Conservation (phyloP, 2,329 filamentous ascomycete genomes). For the Mollisia scopiformis region DNA sequence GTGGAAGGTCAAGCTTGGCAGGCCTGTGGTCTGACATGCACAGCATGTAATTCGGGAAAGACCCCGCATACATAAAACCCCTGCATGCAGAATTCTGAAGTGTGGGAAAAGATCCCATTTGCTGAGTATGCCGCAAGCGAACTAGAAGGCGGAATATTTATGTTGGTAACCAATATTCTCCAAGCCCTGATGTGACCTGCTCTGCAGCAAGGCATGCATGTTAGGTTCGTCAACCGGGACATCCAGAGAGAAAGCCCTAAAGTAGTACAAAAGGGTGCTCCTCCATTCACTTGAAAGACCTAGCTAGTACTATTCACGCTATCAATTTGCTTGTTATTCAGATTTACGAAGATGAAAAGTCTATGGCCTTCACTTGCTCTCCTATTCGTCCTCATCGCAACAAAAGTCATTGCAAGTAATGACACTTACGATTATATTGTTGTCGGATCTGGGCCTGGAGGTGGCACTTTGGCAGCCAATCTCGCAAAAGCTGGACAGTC, state of each 20-base stretch:
- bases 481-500: slow-evolving; percentile 54
- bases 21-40: background rate
- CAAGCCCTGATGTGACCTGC: background rate
- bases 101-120: background rate
- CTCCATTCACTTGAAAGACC: background rate
- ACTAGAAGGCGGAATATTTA: background rate
- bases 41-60: background rate
- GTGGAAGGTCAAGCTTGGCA: background rate
- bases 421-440: slow-evolving; percentile 55
- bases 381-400: background rate
- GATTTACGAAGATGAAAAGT: background rate
- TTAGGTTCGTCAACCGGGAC: too few species aligned
- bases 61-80: background rate
- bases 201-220: background rate
- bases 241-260: too few species aligned
- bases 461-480: slow-evolving; percentile 51
- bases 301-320: too few species aligned
- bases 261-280: background rate
- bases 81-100: background rate
- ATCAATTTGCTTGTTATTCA: background rate
- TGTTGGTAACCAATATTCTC: background rate
- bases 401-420: background rate
- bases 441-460: slow-evolving; percentile 56
- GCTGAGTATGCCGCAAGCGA: background rate
- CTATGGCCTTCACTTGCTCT: background rate